Evolutionary conservation across 768 basidiomycete genomes (phyloP), one percentile per base, ranked within the genome.

Genomic region (Pholiota conissans): DNA sequence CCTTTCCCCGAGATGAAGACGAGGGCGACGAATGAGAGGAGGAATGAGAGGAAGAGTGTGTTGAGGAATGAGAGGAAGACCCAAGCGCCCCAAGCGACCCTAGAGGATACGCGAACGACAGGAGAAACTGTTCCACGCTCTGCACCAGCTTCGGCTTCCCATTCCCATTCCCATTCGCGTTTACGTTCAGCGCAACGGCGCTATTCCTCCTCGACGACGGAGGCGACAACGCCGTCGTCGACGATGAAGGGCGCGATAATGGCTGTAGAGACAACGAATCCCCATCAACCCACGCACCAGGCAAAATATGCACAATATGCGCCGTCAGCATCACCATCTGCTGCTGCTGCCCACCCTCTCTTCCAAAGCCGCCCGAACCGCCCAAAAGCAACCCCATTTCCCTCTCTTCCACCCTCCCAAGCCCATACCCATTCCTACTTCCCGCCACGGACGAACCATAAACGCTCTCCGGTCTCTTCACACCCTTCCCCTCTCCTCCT

Each of bases 111-210:
- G 72, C 67, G 59, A 74, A 76, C 0, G 68, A 64, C 3, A 76
- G 63, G 3, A 77, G 56, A 57, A 77, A 76, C 42, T 73, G 72
- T 49, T 76, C 75, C 39, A 77, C 72, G 51, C 69, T 69, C 46
- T 76, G 72, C 3, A 68, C 73, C 50, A 77, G 68, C 59, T 74
- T 74, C 2, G 69, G 61, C 49, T 71, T 72, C 5, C 46, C 29
- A 10, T 45, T 28, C 28, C 6, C 49, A 32, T 0, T n/a, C 26
- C 28, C 32, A n/a, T 20, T 5, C 16, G 32, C 20, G 22, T 1
- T 16, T 8, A 6, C 16, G 1, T 20, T 18, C 40, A 5, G 11
- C 42, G 18, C 42, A 11, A 18, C 16, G 7, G 16, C 16, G 8
- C 8, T 4, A 4, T 4, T 16, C 37, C 7, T 4, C 16, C 4